Evolutionary conservation across 352 stramenopile species (phyloP).

Genomic region (Phytopythium helicoides): DNA sequence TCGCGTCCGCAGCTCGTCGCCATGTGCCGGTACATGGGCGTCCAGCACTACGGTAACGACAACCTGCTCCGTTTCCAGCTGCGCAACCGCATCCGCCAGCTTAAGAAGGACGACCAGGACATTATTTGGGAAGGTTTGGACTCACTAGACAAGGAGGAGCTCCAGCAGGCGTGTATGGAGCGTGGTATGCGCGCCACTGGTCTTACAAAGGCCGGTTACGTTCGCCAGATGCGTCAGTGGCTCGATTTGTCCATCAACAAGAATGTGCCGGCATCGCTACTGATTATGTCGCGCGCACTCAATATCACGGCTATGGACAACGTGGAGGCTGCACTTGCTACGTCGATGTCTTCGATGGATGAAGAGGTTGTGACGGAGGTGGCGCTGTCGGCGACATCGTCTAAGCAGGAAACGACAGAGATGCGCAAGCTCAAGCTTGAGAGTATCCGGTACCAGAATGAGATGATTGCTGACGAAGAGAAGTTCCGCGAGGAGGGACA

Average conservation of each 20-base stretch:
- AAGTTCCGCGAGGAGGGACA: slow-evolving; percentile 87
- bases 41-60: slow-evolving; percentile 96
- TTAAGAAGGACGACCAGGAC: slow-evolving; percentile 98
- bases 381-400: slow-evolving; percentile 71
- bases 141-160: slow-evolving; percentile 97
- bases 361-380: slow-evolving; percentile 87
- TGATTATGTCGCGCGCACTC: slow-evolving; percentile 98
- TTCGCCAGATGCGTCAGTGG: slow-evolving; percentile 96
- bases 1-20: slow-evolving; percentile 95
- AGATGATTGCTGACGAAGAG: slow-evolving; percentile 91
- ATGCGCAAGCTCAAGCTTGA: slow-evolving; percentile 87
- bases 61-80: slow-evolving; percentile 96
- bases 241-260: slow-evolving; percentile 98
- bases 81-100: slow-evolving; percentile 89
- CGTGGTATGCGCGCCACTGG: slow-evolving; percentile 96
- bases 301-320: slow-evolving; percentile 91
- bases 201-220: slow-evolving; percentile 95
- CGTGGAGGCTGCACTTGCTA: slow-evolving; percentile 80
- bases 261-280: slow-evolving; percentile 96
- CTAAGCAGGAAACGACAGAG: slow-evolving; percentile 60
- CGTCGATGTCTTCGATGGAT: slow-evolving; percentile 87
- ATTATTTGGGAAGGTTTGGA: slow-evolving; percentile 99
- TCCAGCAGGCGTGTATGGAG: slow-evolving; percentile 96
- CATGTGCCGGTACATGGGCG: slow-evolving; percentile 97
- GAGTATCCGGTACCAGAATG: slow-evolving; percentile 95